phyloP scores from a whole-genome alignment of 495 filamentous ascomycete species.

The Trichoderma asperelloides region DNA sequence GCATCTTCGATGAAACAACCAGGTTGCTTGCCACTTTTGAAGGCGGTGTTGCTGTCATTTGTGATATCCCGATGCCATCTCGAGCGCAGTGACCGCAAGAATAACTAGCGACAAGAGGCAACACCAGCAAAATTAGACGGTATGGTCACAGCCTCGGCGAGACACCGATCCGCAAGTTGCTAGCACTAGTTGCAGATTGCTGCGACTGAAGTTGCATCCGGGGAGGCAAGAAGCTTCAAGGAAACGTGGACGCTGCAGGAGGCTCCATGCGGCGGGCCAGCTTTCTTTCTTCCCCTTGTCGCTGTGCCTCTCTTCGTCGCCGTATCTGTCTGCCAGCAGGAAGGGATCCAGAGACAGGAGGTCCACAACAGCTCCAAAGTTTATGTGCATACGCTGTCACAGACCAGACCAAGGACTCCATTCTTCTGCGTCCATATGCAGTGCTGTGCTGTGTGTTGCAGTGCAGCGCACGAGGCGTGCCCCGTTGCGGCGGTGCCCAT shows the following conservation, averaged over 20 bases:
- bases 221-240: slow-evolving; percentile 4
- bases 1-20: not conserved
- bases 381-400: not conserved
- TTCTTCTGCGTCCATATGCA: not conserved
- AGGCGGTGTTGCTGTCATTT: slow-evolving; percentile 6
- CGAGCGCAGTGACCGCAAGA: not conserved
- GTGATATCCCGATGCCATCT: slow-evolving; percentile 6
- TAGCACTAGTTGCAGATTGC: not conserved
- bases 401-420: not conserved
- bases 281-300: slow-evolving; percentile 1
- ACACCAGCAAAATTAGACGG: slow-evolving; percentile 7
- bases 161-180: not conserved
- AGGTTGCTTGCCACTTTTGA: not conserved
- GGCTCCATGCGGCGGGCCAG: not conserved
- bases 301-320: not conserved
- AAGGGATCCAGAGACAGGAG: not conserved
- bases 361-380: not conserved
- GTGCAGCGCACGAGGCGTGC: slow-evolving; percentile 3
- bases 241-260: slow-evolving; percentile 4
- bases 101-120: slow-evolving; percentile 4
- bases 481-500: slow-evolving; percentile 4
- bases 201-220: slow-evolving; percentile 4
- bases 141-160: slow-evolving; percentile 2
- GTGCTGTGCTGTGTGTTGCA: slow-evolving; percentile 6
- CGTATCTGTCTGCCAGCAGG: not conserved